Evolutionary conservation across 495 filamentous ascomycete genomes (phyloP), one percentile per base, ranked within the genome.

Genomic region (Lepidopterella palustris): DNA sequence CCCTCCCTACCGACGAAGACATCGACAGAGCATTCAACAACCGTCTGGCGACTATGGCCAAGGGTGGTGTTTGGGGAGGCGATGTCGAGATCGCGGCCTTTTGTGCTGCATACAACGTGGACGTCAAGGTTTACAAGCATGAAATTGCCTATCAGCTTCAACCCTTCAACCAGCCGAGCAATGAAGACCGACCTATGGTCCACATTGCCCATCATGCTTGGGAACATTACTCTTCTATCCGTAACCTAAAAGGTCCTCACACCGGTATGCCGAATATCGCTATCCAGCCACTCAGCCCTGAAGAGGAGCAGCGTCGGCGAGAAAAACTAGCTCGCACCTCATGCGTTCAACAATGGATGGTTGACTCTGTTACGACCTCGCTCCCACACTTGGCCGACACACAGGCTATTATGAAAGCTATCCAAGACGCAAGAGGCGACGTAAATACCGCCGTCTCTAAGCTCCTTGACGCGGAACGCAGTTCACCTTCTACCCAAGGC

Each of bases 181-280:
- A 45, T 6, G 42, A 13, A 55, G 61, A 51, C n/a, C 49, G 58
- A 10, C 57, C 53, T 15, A n/a, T n/a, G n/a, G n/a, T n/a, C n/a
- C 51, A 89, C 68, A 84, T 91, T 72, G 87, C 86, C 13, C 87
- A 87, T 67, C 86, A 89, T 69, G 84, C 69, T 53, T 89, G 84
- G 74, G 83, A 89, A 67, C 87, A 91, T 68, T 91, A 87, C 69
- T 87, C 85, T 2, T 89, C 87, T 0, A 81, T 90, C 59, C 81
- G 85, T 53, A 81, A 83, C 61, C 70, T 82, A 18, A 66, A 80
- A 56, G 84, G 83, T 10, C 80, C 81, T 6, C 82, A 85, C 68
- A 76, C 73, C 23, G 87, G 84, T 21, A 65, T 74, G 31, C 82
- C 84, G 10, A 65, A 70, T 25, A 76, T 83, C 47, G 59, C 55